phyloP scores from a whole-genome alignment of 2,329 filamentous ascomycete species.

The Aspergillus awamori region DNA sequence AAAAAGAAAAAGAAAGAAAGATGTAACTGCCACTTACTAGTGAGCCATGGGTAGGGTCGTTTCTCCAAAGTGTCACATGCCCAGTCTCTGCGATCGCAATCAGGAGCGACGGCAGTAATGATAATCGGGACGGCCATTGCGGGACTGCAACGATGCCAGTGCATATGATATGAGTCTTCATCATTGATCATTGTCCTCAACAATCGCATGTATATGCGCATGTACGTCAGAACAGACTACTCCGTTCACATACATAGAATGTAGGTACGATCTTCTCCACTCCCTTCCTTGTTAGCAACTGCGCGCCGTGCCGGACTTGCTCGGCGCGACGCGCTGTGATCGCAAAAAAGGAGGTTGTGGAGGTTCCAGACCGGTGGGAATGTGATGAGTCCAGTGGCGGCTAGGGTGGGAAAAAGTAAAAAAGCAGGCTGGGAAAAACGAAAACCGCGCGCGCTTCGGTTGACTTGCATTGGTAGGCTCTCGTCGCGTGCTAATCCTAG shows the following conservation, averaged over 20 bases:
- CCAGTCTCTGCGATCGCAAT: neutral
- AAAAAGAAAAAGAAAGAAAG: neutral
- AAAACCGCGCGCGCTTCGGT: neutral
- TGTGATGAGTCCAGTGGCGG: conserved; percentile 24
- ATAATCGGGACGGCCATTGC: too few species aligned
- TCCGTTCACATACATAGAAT: neutral
- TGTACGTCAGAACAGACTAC: conserved; percentile 7
- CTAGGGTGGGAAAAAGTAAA: neutral
- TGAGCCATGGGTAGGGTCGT: too few species aligned
- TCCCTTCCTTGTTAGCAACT: neutral
- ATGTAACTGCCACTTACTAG: neutral
- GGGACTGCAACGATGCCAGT: conserved; percentile 2
- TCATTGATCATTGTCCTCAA: conserved; percentile 1
- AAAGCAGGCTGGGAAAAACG: too few species aligned
- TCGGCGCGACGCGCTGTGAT: conserved; percentile 11
- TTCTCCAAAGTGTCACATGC: neutral
- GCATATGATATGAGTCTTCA: conserved; percentile 10
- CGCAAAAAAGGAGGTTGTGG: conserved; percentile 11
- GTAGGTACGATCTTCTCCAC: conserved; percentile 7
- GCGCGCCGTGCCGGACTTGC: conserved; percentile 9
- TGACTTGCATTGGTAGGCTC: neutral
- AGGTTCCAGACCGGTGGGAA: conserved; percentile 21
- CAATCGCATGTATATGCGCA: conserved; percentile 1
- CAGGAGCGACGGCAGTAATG: too few species aligned
- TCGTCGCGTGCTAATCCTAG: neutral